Base-by-base conservation (phyloP, 2,329 filamentous ascomycete species). In the Apiospora aurea region DNA sequence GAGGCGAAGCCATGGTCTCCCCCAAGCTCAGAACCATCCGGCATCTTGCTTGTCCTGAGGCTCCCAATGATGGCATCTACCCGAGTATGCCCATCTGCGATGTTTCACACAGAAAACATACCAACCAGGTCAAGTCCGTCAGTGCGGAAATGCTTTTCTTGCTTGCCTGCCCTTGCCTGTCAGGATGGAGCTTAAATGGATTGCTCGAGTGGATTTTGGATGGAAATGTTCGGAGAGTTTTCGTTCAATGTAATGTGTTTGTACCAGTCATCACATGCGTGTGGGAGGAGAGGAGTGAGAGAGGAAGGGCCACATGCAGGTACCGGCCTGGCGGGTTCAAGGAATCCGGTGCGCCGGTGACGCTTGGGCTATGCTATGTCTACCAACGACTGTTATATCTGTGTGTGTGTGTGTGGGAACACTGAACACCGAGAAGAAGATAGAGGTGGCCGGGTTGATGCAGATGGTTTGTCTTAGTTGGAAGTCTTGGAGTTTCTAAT, bases 251-350 rank as follows among this genome's bases (percentile, higher is more conserved):
- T 57, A 47, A 47, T 47, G 18, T 47, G 46, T 47, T n/a, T 21
- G 51, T 57, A 57, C 51, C 51, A 57, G 11, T 26, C 51, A 57
- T 57, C 51, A 57, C 51, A 57, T 18, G 51, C 51, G 8, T 57
- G 5, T 57, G 51, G 51, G 0, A 57, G 26, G 51, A 16, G 51
- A 57, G 18, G 21, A 49, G 21, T n/a, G 46, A 18, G 49, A n/a
- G 21, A 49, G 46, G 46, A 24, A 38, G 53, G 34, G 53, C 53
- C 29, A 61, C 53, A 61, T 34, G 26, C 53, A 34, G 16, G 53
- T 61, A 61, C 53, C 53, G 53, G 53, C 21, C 57, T 64, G 57
- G 34, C 57, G 57, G 57, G 34, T 64, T 41, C 34, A 38, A n/a
- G 34, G 21, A 24, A 41, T 24, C 34, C 57, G 57, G 57, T 38